Evolutionary conservation across 2,329 filamentous ascomycete species (phyloP), one percentile per base, ranked within the genome.

Genomic region (Aspergillus sp.): DNA sequence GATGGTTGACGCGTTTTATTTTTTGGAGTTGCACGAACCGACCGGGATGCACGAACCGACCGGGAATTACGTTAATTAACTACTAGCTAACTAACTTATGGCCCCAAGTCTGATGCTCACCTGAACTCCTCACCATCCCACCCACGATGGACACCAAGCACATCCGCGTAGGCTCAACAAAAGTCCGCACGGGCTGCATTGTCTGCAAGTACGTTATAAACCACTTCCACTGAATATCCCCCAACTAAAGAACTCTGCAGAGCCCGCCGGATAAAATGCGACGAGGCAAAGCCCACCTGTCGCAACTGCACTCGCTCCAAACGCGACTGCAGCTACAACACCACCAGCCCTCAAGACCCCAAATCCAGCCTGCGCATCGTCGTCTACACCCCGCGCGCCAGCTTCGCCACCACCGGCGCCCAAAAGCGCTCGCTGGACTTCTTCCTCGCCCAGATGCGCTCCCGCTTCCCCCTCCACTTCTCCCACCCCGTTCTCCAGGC

Each of bases 201-300:
- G 45, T 50, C 15, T 59, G 57, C 57, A 59, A 59, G 57, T 59
- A 43, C 12, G 52, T 14, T 8, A 7, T 14, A 4, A 4, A 3
- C 15, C 21, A 3, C 3, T n/a, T 14, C 35, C n/a, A n/a, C n/a
- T n/a, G n/a, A n/a, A n/a, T n/a, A 35, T 8, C 23, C 27, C 17
- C 6, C 6, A 11, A 46, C 27, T 55, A 9, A 49, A 31, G 3
- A 1, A n/a, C n/a, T n/a, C n/a, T n/a, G n/a, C 40, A 61, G 59
- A 47, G 8, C 44, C 17, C 59, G 59, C 25, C 52, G 52, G 3
- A 19, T 61, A 15, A 58, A 61, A 52, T 61, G 59, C 49, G 59
- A 61, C 40, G 56, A 61, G 47, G 23, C 31, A 23, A 51, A 47
- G 27, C 56, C 59, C 4, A n/a, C 4, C n/a, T 61, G 59, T n/a